Percentiles rank a stretch among this genome's conserved stretches.
These are phyloP conservation scores for Colletotrichum magnum DNA, from an alignment of 2,329 filamentous ascomycete species.

Conservation along the genomic window DNA sequence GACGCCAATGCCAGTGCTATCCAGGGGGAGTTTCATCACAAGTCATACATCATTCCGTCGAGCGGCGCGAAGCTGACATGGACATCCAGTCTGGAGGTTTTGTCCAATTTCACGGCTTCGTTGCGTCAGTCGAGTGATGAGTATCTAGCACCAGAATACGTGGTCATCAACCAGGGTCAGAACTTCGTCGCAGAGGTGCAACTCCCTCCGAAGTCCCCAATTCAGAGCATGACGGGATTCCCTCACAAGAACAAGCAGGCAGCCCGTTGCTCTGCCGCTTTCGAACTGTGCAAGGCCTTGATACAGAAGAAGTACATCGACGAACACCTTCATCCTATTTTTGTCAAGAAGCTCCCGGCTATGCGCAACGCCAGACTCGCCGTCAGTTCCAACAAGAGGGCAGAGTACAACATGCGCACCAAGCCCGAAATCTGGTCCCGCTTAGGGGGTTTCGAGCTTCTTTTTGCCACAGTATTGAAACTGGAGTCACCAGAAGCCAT, in stretches of 20 bases:
- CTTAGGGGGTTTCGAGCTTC: slow-evolving; percentile 58
- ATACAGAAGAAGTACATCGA: slow-evolving; percentile 78
- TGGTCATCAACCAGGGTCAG: slow-evolving; percentile 68
- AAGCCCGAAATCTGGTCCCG: slow-evolving; percentile 83
- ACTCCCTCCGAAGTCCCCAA: slow-evolving; percentile 80
- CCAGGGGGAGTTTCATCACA: slow-evolving; percentile 62
- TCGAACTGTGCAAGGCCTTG: slow-evolving; percentile 82
- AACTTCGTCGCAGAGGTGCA: slow-evolving; percentile 84
- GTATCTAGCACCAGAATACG: slow-evolving; percentile 67
- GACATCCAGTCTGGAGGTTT: slow-evolving; percentile 77
- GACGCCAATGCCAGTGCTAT: slow-evolving; percentile 70
- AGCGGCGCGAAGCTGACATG: slow-evolving; percentile 87
- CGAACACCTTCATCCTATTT: slow-evolving; percentile 79
- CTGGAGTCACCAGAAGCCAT: slow-evolving; percentile 71
- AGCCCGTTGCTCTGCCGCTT: slow-evolving; percentile 92
- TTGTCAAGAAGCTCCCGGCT: slow-evolving; percentile 77
- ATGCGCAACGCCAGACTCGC: slow-evolving; percentile 92
- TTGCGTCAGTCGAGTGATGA: slow-evolving; percentile 65
- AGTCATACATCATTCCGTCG: slow-evolving; percentile 70
- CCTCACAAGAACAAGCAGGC: slow-evolving; percentile 78
- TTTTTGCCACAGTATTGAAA: slow-evolving; percentile 75
- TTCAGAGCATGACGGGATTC: slow-evolving; percentile 76
- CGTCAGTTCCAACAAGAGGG: slow-evolving; percentile 82
- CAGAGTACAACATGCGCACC: slow-evolving; percentile 80
- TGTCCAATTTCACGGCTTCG: slow-evolving; percentile 81